Evolutionary conservation across 768 basidiomycete genomes (phyloP).

Genomic region (Galerina sulciceps): DNA sequence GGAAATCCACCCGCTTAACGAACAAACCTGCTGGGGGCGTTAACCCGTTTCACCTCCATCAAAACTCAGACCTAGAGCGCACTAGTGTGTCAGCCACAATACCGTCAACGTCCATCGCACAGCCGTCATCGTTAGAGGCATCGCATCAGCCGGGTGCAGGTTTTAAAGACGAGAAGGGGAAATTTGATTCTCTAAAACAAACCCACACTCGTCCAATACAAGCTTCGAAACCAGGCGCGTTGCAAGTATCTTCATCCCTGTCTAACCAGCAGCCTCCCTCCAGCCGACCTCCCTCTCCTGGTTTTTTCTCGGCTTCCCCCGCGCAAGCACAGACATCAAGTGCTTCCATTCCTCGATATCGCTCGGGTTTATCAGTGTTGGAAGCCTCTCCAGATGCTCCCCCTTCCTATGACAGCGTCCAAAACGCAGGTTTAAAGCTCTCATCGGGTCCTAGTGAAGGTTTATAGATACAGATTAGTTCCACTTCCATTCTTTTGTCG

Average conservation of each 20-base stretch:
- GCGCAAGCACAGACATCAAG: not conserved
- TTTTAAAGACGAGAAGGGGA: not conserved
- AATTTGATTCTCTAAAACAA: not conserved
- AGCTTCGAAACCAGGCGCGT: too few relatives aligned
- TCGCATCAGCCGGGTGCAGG: too few relatives aligned
- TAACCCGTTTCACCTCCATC: not conserved
- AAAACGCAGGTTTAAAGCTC: not conserved
- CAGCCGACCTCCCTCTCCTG: too few relatives aligned
- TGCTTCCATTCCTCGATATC: not conserved
- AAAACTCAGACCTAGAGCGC: too few relatives aligned
- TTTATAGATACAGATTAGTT: too few relatives aligned
- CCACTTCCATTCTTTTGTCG: too few relatives aligned
- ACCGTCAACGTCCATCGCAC: not conserved
- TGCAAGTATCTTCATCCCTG: too few relatives aligned
- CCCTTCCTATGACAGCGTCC: not conserved
- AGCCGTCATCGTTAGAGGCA: not conserved
- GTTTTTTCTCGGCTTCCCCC: too few relatives aligned
- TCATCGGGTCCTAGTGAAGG: too few relatives aligned
- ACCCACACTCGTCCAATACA: too few relatives aligned
- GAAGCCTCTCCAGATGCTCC: not conserved
- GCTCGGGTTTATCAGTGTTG: not conserved
- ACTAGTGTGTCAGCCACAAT: not conserved
- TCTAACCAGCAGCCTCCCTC: too few relatives aligned
- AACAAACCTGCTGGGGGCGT: not conserved
- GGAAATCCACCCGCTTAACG: too few relatives aligned